Percentiles rank a stretch among this genome's conserved stretches.
Conservation (phyloP, 345 rosid genomes). For the Citrus hindsii region DNA sequence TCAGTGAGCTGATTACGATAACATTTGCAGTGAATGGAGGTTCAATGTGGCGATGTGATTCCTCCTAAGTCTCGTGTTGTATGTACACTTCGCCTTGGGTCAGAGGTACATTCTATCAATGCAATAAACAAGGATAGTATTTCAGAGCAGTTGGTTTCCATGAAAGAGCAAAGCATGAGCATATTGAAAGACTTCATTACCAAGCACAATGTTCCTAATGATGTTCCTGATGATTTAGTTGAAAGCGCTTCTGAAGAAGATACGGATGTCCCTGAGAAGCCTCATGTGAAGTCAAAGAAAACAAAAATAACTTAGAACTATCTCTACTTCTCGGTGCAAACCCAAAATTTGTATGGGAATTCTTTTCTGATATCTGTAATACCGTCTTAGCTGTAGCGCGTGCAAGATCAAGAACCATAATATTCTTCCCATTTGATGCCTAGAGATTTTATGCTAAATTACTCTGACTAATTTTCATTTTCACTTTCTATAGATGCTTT, state of each 20-base stretch:
- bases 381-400: not conserved
- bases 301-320: constrained; percentile 45
- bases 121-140: constrained; percentile 41
- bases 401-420: not conserved
- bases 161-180: constrained; percentile 80
- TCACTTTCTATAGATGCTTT: not conserved
- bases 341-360: not conserved
- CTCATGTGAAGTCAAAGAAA: constrained; percentile 54
- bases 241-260: constrained; percentile 53
- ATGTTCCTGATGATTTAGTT: constrained; percentile 66
- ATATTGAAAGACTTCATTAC: constrained; percentile 78
- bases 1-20: not conserved
- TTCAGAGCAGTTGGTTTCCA: constrained; percentile 60
- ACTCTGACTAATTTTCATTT: not conserved
- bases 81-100: constrained; percentile 56
- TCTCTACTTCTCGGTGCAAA: not conserved
- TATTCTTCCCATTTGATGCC: not conserved
- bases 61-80: constrained; percentile 33
- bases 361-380: not conserved
- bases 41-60: constrained; percentile 23
- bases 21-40: constrained; percentile 44
- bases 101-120: constrained; percentile 50
- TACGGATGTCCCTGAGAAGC: constrained; percentile 35
- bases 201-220: constrained; percentile 69
- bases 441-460: not conserved